Conservation (phyloP, 1,284 basidiomycete genomes). For the Cutaneotrichosporon sp. region DNA sequence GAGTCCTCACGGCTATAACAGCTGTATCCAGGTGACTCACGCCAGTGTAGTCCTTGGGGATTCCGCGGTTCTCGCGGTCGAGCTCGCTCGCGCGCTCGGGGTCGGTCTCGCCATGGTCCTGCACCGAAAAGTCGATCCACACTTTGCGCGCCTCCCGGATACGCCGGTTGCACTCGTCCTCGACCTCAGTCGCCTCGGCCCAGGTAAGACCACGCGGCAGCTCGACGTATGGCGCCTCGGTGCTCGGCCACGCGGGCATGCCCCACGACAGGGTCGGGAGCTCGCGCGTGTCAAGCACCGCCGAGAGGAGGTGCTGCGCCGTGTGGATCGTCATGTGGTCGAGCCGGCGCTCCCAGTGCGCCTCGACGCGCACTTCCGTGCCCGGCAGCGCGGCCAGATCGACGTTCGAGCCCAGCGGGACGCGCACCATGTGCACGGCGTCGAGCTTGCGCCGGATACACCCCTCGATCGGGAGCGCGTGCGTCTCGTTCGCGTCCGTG, state of each 20-base stretch:
- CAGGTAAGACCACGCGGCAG: constrained; percentile 67
- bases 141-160: constrained; percentile 47
- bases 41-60: constrained; percentile 51
- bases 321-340: constrained; percentile 87
- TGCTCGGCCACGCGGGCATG: constrained; percentile 57
- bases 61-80: constrained; percentile 71
- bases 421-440: constrained; percentile 73
- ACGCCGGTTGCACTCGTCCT: constrained; percentile 66
- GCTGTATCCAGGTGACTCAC: constrained; percentile 31
- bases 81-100: constrained; percentile 35
- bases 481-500: constrained; percentile 42
- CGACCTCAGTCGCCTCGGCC: constrained; percentile 65
- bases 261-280: constrained; percentile 81
- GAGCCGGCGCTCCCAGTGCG: constrained; percentile 68
- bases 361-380: constrained; percentile 60
- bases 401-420: constrained; percentile 45
- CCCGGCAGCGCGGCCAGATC: constrained; percentile 56
- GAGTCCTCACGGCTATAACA: neutral
- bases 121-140: constrained; percentile 45
- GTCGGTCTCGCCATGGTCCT: constrained; percentile 23
- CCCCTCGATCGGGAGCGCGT: constrained; percentile 66
- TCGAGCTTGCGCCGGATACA: constrained; percentile 70
- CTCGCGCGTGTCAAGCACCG: constrained; percentile 69
- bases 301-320: constrained; percentile 79
- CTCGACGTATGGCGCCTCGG: constrained; percentile 75